Evolutionary conservation across 2,329 filamentous ascomycete genomes (phyloP).

Genomic region (Xylaria sp.): DNA sequence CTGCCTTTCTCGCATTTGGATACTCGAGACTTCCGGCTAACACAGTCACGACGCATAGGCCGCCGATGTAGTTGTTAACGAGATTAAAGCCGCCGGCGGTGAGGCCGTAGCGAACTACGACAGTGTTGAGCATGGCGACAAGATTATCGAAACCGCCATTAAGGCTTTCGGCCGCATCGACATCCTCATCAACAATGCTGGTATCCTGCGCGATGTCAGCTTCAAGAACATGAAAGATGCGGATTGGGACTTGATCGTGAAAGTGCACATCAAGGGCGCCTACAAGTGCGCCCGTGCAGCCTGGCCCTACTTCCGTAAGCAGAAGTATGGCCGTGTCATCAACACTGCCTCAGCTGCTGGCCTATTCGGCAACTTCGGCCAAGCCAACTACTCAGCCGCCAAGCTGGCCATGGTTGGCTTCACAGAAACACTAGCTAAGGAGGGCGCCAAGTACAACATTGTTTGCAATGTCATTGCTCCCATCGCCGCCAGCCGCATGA

Average conservation of each 20-base stretch:
- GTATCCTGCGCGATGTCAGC: constrained; percentile 92
- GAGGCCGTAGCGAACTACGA: constrained; percentile 99
- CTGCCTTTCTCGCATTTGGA: background rate
- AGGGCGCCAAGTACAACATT: constrained; percentile 98
- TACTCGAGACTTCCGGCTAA: constrained; percentile 39
- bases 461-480: constrained; percentile 94
- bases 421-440: constrained; percentile 97
- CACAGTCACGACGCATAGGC: constrained; percentile 60
- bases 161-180: constrained; percentile 87
- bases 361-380: constrained; percentile 94
- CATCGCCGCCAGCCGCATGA: constrained; percentile 95
- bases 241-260: constrained; percentile 96
- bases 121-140: constrained; percentile 90
- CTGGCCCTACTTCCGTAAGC: constrained; percentile 98
- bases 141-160: constrained; percentile 91
- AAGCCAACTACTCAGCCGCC: constrained; percentile 96
- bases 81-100: constrained; percentile 87
- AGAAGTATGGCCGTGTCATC: constrained; percentile 97
- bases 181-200: constrained; percentile 96
- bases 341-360: constrained; percentile 97
- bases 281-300: constrained; percentile 96
- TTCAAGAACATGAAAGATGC: constrained; percentile 99
- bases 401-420: constrained; percentile 97
- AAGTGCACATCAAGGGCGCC: constrained; percentile 90
- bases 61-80: constrained; percentile 83